These are phyloP conservation scores for Iris macrosiphon DNA, from an alignment of 106 monocot species.

Conservation along the genomic window DNA sequence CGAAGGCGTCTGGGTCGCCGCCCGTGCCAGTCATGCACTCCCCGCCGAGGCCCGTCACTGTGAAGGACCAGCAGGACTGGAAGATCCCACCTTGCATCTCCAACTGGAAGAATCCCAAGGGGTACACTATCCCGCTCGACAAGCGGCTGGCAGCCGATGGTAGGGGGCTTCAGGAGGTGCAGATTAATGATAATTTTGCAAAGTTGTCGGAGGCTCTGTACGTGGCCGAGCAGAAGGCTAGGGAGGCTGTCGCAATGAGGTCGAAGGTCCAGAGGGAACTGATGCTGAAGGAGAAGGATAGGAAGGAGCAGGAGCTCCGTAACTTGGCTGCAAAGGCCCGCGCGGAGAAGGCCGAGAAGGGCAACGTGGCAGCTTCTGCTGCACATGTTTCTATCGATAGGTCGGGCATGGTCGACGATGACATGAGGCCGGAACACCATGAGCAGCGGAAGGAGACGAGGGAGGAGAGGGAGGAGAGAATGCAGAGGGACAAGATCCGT, in stretches of 20 bases:
- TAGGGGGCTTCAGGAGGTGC: constrained; percentile 90
- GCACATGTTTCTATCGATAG: constrained; percentile 28
- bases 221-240: constrained; percentile 94
- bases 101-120: constrained; percentile 98
- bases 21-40: constrained; percentile 97
- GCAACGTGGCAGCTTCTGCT: constrained; percentile 56
- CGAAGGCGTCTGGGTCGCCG: constrained; percentile 81
- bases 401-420: constrained; percentile 30
- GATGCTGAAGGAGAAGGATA: constrained; percentile 86
- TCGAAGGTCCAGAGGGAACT: constrained; percentile 92
- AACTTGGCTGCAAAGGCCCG: constrained; percentile 84
- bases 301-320: constrained; percentile 90
- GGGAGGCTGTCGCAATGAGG: constrained; percentile 88
- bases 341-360: constrained; percentile 80
- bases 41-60: constrained; percentile 89
- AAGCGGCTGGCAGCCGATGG: constrained; percentile 94
- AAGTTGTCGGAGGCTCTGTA: constrained; percentile 85
- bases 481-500: constrained; percentile 80
- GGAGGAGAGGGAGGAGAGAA: constrained; percentile 70
- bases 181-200: constrained; percentile 96
- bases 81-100: constrained; percentile 99
- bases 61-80: constrained; percentile 97
- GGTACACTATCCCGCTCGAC: constrained; percentile 93
- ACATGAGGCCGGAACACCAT: constrained; percentile 19
- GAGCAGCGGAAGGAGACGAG: constrained; percentile 61